Evolutionary conservation across 176 grass and related monocot genomes (phyloP).

Genomic region (Puccinellia tenuiflora): DNA sequence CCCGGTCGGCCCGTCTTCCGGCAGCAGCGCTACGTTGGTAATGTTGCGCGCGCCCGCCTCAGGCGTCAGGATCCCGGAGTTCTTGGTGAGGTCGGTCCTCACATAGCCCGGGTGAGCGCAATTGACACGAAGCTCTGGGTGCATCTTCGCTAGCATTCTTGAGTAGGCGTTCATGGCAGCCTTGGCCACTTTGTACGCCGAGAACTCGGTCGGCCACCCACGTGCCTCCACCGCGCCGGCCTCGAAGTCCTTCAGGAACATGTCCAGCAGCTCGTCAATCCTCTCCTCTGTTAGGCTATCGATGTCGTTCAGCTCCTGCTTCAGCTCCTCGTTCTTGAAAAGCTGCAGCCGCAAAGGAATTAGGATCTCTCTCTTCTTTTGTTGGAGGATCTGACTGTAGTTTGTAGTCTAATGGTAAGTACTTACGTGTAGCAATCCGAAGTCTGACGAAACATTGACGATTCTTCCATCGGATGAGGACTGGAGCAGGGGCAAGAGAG

Average conservation of each 20-base stretch:
- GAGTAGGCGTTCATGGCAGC: conserved; percentile 40
- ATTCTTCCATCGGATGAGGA: conserved; percentile 39
- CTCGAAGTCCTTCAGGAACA: conserved; percentile 44
- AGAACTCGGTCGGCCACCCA: conserved; percentile 23
- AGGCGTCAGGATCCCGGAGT: conserved; percentile 26
- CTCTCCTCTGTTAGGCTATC: conserved; percentile 37
- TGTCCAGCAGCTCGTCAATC: conserved; percentile 28
- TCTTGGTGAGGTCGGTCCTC: conserved; percentile 40
- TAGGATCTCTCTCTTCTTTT: too few relatives aligned
- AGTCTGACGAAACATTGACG: conserved; percentile 48
- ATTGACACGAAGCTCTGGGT: conserved; percentile 36
- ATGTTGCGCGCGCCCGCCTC: conserved; percentile 36
- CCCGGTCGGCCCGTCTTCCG: conserved; percentile 34
- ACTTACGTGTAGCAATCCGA: conserved; percentile 33
- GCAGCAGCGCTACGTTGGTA: conserved; percentile 29
- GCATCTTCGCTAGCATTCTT: conserved; percentile 42
- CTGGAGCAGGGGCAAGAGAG: conserved; percentile 42
- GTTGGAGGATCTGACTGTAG: too few relatives aligned
- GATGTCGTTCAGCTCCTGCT: conserved; percentile 25
- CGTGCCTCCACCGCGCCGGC: not conserved
- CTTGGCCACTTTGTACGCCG: conserved; percentile 56
- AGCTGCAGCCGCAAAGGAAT: not conserved
- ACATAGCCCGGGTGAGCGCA: conserved; percentile 52
- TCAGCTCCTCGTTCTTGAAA: conserved; percentile 37
- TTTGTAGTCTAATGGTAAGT: not conserved